phyloP scores from a whole-genome alignment of 495 filamentous ascomycete species.

The Aspergillus ostianus region DNA sequence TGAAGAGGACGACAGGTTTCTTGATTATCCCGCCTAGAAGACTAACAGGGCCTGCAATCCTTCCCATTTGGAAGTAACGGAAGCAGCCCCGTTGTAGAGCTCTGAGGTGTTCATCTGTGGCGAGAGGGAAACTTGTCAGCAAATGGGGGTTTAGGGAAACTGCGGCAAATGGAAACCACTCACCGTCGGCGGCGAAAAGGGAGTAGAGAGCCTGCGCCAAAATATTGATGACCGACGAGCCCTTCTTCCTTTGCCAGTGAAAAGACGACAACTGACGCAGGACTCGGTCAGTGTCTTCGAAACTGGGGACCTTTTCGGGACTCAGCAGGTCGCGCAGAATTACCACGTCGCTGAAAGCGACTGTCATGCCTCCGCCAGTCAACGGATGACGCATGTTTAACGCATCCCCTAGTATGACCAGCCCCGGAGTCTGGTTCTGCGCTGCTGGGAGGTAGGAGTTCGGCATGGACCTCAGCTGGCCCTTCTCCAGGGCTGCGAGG shows the following conservation, averaged over 20 bases:
- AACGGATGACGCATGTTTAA: constrained; percentile 97
- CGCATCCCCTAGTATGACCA: constrained; percentile 85
- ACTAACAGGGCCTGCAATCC: constrained; percentile 73
- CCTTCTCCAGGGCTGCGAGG: constrained; percentile 68
- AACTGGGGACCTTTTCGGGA: constrained; percentile 61
- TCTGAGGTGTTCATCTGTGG: constrained; percentile 63
- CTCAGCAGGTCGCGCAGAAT: constrained; percentile 69
- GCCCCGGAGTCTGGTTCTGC: constrained; percentile 66
- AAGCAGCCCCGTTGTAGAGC: constrained; percentile 91
- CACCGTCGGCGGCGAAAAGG: constrained; percentile 83
- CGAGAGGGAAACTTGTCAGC: constrained; percentile 5
- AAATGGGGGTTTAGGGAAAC: neutral
- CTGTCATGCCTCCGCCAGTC: constrained; percentile 94
- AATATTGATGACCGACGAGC: constrained; percentile 90
- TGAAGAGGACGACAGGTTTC: constrained; percentile 74
- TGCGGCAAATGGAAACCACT: constrained; percentile 10
- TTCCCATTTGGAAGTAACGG: constrained; percentile 81
- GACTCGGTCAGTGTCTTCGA: constrained; percentile 65
- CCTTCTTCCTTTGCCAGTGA: constrained; percentile 82
- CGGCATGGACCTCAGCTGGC: constrained; percentile 79
- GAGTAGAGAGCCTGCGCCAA: constrained; percentile 88
- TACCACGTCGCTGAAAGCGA: constrained; percentile 85
- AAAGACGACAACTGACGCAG: constrained; percentile 68
- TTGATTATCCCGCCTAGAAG: constrained; percentile 82
- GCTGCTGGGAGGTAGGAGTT: constrained; percentile 86